These are phyloP conservation scores for Vitis cinerea DNA, from an alignment of 164 flowering plant species.

Conservation along the genomic window DNA sequence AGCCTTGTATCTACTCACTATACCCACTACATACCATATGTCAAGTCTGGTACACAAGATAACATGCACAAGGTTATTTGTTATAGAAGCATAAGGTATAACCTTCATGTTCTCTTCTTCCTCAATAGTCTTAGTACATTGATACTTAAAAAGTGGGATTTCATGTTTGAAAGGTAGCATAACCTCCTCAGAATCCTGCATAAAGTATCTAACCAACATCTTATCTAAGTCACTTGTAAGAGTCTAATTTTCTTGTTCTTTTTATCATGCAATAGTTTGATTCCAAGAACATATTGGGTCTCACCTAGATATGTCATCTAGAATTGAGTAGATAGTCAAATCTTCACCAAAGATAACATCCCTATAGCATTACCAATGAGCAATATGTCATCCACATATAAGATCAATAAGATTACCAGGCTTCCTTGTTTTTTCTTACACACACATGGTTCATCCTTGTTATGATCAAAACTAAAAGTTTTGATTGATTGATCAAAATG, in stretches of 20 bases:
- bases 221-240: background rate
- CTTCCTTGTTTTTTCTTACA: background rate
- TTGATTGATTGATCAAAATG: background rate
- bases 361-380: too few species aligned
- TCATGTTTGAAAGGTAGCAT: background rate
- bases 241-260: background rate
- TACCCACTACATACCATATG: too few species aligned
- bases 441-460: background rate
- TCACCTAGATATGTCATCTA: background rate
- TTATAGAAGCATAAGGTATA: too few species aligned
- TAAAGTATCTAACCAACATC: background rate
- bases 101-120: background rate
- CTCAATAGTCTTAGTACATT: background rate
- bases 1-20: background rate
- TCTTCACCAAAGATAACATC: background rate
- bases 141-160: background rate
- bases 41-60: too few species aligned
- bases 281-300: background rate
- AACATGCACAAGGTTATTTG: background rate
- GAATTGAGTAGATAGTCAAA: background rate
- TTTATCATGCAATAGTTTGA: background rate
- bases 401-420: background rate
- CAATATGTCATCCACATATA: too few species aligned
- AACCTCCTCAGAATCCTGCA: background rate
- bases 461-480: background rate